Evolutionary conservation across 441 rosid species (phyloP).

Genomic region (Syzygium syzygioides): DNA sequence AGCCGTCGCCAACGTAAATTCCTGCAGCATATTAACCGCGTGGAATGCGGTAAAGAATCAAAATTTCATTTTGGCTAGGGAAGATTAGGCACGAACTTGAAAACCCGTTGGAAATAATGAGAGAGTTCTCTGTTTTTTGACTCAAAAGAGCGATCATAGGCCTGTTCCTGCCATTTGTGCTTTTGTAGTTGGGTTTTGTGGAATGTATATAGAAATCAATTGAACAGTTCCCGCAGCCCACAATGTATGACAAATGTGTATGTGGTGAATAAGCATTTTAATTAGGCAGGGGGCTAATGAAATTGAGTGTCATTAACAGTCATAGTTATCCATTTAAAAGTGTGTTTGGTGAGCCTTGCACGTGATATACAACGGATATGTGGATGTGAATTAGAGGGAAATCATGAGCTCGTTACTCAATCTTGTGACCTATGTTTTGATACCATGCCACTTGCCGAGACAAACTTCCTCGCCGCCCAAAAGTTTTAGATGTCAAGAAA

Average conservation of each 20-base stretch:
- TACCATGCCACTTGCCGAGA: background rate
- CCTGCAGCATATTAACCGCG: background rate
- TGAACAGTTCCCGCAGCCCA: background rate
- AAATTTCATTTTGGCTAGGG: background rate
- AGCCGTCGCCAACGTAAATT: background rate
- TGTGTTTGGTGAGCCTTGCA: accelerated
- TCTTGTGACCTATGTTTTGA: background rate
- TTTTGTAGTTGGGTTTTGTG: background rate
- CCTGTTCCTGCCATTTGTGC: background rate
- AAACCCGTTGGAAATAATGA: background rate
- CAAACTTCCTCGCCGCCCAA: background rate
- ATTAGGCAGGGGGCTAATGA: background rate
- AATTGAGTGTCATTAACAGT: background rate
- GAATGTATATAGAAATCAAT: background rate
- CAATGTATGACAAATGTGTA: background rate
- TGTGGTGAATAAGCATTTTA: background rate
- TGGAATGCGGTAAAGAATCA: background rate
- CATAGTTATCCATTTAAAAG: background rate
- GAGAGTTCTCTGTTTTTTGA: background rate
- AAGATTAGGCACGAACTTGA: background rate
- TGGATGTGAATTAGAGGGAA: background rate
- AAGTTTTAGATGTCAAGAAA: background rate
- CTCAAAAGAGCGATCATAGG: background rate
- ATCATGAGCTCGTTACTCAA: too few species aligned
- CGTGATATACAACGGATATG: accelerated